phyloP scores from a whole-genome alignment of 1,284 basidiomycete genomes.

The Sporisorium reilianum region DNA sequence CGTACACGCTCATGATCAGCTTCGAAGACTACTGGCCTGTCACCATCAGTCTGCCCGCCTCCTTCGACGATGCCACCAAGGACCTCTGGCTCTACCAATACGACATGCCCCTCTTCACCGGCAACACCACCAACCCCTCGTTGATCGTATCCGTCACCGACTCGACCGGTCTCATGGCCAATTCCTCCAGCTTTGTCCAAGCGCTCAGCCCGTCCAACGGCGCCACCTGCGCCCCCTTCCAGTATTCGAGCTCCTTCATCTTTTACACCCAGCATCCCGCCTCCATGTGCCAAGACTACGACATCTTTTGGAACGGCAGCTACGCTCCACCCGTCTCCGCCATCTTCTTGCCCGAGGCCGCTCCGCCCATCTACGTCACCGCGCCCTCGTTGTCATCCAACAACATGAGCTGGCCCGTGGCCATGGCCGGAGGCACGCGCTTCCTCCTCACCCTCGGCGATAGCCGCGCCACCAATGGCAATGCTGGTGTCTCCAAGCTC shows the following conservation, averaged over 20 bases:
- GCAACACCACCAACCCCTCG: slow-evolving; percentile 38
- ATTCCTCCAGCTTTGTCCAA: slow-evolving; percentile 48
- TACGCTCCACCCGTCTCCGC: slow-evolving; percentile 31
- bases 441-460: slow-evolving; percentile 52
- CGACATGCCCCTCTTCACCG: slow-evolving; percentile 37
- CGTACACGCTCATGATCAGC: slow-evolving; percentile 57
- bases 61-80: slow-evolving; percentile 50
- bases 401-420: slow-evolving; percentile 36
- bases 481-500: slow-evolving; percentile 46
- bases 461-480: slow-evolving; percentile 15
- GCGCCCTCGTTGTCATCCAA: slow-evolving; percentile 1
- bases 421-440: slow-evolving; percentile 40
- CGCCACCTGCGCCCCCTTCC: slow-evolving; percentile 25
- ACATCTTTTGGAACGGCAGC: slow-evolving; percentile 42
- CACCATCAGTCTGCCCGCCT: slow-evolving; percentile 34
- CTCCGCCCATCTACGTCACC: slow-evolving; percentile 47
- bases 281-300: slow-evolving; percentile 39
- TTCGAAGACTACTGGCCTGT: slow-evolving; percentile 51
- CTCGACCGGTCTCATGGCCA: slow-evolving; percentile 52
- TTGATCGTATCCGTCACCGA: slow-evolving; percentile 57
- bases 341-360: slow-evolving; percentile 43
- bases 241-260: slow-evolving; percentile 27
- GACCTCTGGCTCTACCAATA: slow-evolving; percentile 54
- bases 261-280: slow-evolving; percentile 38
- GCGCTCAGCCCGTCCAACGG: slow-evolving; percentile 17